These are phyloP conservation scores for Cyclotella baltica DNA, from an alignment of 108 stramenopile genomes.

Conservation along the genomic window DNA sequence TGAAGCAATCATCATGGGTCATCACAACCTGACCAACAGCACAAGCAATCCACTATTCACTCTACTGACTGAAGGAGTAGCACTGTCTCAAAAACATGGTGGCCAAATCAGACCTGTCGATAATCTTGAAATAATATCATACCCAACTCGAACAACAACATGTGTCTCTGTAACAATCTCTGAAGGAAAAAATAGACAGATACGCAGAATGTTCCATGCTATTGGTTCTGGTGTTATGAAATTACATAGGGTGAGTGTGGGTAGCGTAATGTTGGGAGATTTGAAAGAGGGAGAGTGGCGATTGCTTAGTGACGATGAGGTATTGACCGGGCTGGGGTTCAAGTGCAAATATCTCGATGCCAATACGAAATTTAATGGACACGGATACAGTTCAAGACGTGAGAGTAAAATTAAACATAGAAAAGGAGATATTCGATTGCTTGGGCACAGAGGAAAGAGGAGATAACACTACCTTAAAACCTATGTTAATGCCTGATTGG, in stretches of 20 bases:
- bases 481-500: neutral
- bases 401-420: neutral
- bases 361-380: neutral
- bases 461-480: too few relatives aligned
- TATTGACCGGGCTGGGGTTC: slow-evolving; percentile 51
- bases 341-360: slow-evolving; percentile 26
- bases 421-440: neutral
- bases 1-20: slow-evolving; percentile 74
- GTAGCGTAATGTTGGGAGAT: slow-evolving; percentile 33
- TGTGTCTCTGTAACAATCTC: slow-evolving; percentile 62
- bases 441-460: neutral
- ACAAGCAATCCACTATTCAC: slow-evolving; percentile 13
- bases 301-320: slow-evolving; percentile 59
- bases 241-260: slow-evolving; percentile 59
- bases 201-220: slow-evolving; percentile 78
- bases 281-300: slow-evolving; percentile 66
- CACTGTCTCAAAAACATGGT: slow-evolving; percentile 65
- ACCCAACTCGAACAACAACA: slow-evolving; percentile 70
- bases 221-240: slow-evolving; percentile 78
- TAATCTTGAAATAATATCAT: slow-evolving; percentile 50
- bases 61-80: slow-evolving; percentile 53
- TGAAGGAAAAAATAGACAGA: slow-evolving; percentile 77
- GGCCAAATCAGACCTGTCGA: slow-evolving; percentile 60
- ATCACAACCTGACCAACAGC: slow-evolving; percentile 41
- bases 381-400: neutral